Evolutionary conservation across 805 yeast species (phyloP).

Genomic region (Candida sonorensis): DNA sequence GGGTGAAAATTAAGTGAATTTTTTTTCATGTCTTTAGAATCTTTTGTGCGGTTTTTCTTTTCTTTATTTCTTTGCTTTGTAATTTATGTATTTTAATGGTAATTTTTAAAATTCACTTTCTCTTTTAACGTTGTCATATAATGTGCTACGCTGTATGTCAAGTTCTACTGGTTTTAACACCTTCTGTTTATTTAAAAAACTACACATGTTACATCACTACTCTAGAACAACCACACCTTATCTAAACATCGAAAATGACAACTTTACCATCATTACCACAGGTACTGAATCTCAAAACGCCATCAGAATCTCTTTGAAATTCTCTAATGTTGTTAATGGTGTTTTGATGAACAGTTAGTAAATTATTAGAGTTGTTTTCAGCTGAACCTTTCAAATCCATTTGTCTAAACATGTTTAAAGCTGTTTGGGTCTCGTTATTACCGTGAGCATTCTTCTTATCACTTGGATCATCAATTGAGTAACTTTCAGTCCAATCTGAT

Average conservation of each 20-base stretch:
- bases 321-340: conserved; percentile 66
- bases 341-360: conserved; percentile 85
- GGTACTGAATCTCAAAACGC: conserved; percentile 57
- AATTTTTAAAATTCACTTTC: no score
- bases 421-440: conserved; percentile 63
- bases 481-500: conserved; percentile 58
- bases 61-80: no score
- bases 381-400: conserved; percentile 88
- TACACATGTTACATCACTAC: no score
- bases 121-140: no score
- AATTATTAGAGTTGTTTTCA: conserved; percentile 37
- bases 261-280: conserved; percentile 91
- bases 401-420: conserved; percentile 90
- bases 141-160: no score
- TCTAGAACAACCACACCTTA: no score
- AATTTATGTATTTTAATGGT: no score
- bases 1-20: no score
- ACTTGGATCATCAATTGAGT: conserved; percentile 55
- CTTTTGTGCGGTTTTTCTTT: no score
- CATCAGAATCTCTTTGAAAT: conserved; percentile 37
- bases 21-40: no score
- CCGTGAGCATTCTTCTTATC: conserved; percentile 35
- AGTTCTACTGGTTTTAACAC: no score
- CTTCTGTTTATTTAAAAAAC: no score
- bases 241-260: conserved; percentile 48